Evolutionary conservation across 148 eudicot genomes (phyloP).

Genomic region (Rhododendron griersonianum): DNA sequence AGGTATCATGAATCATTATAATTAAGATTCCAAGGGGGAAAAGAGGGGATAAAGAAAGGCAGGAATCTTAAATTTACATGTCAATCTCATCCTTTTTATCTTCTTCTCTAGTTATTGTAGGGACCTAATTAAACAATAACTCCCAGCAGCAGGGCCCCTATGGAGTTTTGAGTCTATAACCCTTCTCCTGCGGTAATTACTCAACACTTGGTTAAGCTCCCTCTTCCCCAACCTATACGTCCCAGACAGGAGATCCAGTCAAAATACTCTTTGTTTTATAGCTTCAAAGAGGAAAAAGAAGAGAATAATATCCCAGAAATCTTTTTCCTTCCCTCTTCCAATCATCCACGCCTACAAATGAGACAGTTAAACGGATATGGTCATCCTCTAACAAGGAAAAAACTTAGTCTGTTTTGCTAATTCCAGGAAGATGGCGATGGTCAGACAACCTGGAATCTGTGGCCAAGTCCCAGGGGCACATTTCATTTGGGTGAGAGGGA

Average conservation of each 20-base stretch:
- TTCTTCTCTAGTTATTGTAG: background rate
- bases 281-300: background rate
- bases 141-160: background rate
- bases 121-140: background rate
- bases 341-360: background rate
- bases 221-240: background rate
- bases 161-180: background rate
- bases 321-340: background rate
- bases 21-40: background rate
- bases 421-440: background rate
- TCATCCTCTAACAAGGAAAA: background rate
- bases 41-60: constrained; percentile 10
- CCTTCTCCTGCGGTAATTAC: background rate
- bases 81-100: background rate
- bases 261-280: background rate
- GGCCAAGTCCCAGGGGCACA: background rate
- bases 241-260: background rate
- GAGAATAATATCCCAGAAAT: background rate
- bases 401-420: background rate
- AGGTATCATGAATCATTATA: background rate
- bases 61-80: background rate
- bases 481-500: background rate
- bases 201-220: background rate
- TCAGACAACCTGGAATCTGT: background rate
- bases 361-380: background rate